Percentiles rank a stretch among this genome's conserved stretches.
Evolutionary conservation across 306 rosid genomes (phyloP).

Genomic region (Aeschynomene evenia): DNA sequence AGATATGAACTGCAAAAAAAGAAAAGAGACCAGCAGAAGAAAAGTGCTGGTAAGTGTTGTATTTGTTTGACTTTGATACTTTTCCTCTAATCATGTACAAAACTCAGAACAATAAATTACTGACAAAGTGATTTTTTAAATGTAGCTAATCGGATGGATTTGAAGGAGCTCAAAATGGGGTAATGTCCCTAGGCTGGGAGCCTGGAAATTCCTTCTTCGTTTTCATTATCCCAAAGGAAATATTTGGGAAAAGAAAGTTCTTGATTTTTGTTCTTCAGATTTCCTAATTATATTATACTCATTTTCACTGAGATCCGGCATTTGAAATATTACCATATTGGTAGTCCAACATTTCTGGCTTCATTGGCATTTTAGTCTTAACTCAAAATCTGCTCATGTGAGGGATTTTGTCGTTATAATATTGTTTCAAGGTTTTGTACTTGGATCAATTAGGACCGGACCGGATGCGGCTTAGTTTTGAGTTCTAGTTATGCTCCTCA

Average conservation of each 20-base stretch:
- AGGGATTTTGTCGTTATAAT: background rate
- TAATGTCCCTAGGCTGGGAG: constrained; percentile 42
- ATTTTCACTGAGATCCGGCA: constrained; percentile 7
- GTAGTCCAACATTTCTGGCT: background rate
- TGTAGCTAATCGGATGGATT: constrained; percentile 93
- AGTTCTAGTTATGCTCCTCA: constrained; percentile 8
- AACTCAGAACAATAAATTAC: constrained; percentile 37
- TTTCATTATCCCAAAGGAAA: constrained; percentile 14
- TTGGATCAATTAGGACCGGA: background rate
- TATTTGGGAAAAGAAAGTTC: constrained; percentile 4
- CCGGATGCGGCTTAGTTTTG: background rate
- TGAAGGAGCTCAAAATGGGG: constrained; percentile 99
- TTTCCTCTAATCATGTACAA: constrained; percentile 36
- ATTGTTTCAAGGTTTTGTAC: constrained; percentile 4
- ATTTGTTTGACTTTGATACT: constrained; percentile 28
- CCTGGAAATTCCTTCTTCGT: constrained; percentile 4
- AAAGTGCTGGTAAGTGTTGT: constrained; percentile 83
- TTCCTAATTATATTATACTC: background rate
- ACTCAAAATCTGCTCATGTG: background rate
- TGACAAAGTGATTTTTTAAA: constrained; percentile 53
- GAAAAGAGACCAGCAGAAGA: constrained; percentile 93
- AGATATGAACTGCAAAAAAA: constrained; percentile 87
- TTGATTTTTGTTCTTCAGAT: constrained; percentile 16
- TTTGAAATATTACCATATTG: background rate
- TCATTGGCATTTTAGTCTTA: background rate